Evolutionary conservation across 352 stramenopile species (phyloP).

Genomic region (Phytopythium mirpurense): DNA sequence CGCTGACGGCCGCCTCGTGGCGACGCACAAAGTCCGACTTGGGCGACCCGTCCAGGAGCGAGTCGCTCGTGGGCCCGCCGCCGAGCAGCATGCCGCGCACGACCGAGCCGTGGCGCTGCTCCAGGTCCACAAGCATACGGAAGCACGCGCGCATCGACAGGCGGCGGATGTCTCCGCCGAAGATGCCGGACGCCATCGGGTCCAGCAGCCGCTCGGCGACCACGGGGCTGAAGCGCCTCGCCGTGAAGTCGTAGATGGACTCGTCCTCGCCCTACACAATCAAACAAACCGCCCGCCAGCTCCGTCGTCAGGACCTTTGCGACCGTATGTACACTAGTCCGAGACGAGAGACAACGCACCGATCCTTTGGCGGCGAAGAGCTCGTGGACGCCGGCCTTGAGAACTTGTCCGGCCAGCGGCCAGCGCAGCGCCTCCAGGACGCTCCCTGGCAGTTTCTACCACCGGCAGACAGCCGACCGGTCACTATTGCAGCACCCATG

Average conservation of each 20-base stretch:
- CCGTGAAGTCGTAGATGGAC: conserved; percentile 77
- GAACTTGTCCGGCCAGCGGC: conserved; percentile 49
- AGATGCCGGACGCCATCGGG: conserved; percentile 81
- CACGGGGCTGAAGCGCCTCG: conserved; percentile 67
- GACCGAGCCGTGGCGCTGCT: conserved; percentile 71
- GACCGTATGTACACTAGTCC: no score
- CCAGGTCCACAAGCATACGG: conserved; percentile 67
- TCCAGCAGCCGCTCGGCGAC: conserved; percentile 79
- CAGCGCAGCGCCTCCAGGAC: conserved; percentile 56
- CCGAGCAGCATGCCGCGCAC: conserved; percentile 70
- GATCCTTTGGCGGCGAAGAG: conserved; percentile 34
- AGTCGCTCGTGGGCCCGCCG: conserved; percentile 18
- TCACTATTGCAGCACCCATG: no score
- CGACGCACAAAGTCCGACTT: conserved; percentile 72
- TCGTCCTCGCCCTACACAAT: conserved; percentile 45
- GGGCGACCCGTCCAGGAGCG: conserved; percentile 53
- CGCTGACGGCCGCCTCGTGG: conserved; percentile 71
- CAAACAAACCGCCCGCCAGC: not conserved
- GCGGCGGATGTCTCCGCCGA: conserved; percentile 75
- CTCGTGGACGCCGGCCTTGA: conserved; percentile 60
- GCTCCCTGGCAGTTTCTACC: conserved; percentile 59
- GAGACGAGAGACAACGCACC: conserved; percentile 6
- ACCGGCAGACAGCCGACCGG: no score
- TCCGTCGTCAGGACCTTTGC: not conserved
- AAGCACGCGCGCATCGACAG: conserved; percentile 83